Percentiles rank a stretch among this genome's conserved stretches.
These are phyloP conservation scores for Ogataea dorogensis DNA, from an alignment of 805 yeast species.

Conservation along the genomic window DNA sequence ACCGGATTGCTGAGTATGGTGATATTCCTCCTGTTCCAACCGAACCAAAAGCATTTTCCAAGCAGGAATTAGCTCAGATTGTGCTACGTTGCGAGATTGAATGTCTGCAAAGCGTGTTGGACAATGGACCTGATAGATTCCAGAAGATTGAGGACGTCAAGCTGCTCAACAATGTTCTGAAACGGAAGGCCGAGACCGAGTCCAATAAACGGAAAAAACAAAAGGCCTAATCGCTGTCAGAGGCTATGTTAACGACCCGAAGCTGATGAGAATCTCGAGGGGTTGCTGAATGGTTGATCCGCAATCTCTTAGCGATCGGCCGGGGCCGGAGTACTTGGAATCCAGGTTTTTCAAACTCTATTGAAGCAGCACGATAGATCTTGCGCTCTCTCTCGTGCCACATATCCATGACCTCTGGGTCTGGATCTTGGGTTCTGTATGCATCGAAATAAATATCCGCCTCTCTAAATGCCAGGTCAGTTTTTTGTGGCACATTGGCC, in stretches of 20 bases:
- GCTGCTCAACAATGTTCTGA: constrained; percentile 55
- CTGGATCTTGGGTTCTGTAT: constrained; percentile 41
- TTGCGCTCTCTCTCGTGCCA: constrained; percentile 49
- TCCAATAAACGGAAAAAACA: constrained; percentile 27
- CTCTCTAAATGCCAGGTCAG: constrained; percentile 59
- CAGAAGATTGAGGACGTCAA: constrained; percentile 57
- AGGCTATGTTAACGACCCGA: constrained; percentile 2
- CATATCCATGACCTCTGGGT: constrained; percentile 49
- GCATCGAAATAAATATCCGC: constrained; percentile 52
- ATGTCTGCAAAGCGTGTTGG: constrained; percentile 43
- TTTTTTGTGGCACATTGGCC: constrained; percentile 15
- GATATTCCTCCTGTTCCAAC: constrained; percentile 19
- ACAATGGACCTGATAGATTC: constrained; percentile 33
- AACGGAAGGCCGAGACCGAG: constrained; percentile 41
- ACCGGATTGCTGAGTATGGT: constrained; percentile 44
- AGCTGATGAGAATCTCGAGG: constrained; percentile 1
- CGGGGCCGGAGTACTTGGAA: constrained; percentile 35
- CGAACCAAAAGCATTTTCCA: constrained; percentile 12
- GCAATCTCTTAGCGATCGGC: constrained; percentile 5
- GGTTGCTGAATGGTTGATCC: not conserved
- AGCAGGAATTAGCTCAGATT: constrained; percentile 48
- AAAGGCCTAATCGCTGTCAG: constrained; percentile 22
- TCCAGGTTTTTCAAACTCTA: constrained; percentile 17
- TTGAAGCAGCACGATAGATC: constrained; percentile 19
- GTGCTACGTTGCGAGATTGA: constrained; percentile 57